phyloP scores from a whole-genome alignment of 2,329 filamentous ascomycete genomes.

The Chaetomium olivaceum region DNA sequence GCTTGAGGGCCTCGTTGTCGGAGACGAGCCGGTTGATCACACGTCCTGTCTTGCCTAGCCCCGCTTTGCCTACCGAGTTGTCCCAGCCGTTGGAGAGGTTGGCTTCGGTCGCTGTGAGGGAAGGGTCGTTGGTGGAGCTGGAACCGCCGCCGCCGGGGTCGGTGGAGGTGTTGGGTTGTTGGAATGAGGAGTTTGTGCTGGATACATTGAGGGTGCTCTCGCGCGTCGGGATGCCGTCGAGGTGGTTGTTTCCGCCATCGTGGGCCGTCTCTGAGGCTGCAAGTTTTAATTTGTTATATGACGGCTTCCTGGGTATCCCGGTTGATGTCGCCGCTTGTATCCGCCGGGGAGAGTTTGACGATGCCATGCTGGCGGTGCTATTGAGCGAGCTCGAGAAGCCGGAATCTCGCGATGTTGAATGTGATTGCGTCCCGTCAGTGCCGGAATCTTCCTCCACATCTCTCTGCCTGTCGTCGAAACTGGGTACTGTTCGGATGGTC shows the following conservation, averaged over 20 bases:
- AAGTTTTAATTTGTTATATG: conserved; percentile 43
- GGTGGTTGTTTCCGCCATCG: conserved; percentile 20
- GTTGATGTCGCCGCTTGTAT: conserved; percentile 35
- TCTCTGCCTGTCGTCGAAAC: conserved; percentile 48
- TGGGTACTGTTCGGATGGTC: conserved; percentile 60
- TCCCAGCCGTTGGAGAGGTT: conserved; percentile 48
- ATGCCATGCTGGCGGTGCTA: conserved; percentile 54
- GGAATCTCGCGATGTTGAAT: conserved; percentile 44
- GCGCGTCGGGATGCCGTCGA: conserved; percentile 34
- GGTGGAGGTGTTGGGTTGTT: conserved; percentile 16
- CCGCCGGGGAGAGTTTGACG: conserved; percentile 41
- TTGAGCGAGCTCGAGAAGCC: conserved; percentile 58
- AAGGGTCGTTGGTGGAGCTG: conserved; percentile 35
- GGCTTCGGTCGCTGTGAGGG: conserved; percentile 35
- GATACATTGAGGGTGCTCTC: conserved; percentile 31
- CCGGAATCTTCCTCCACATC: conserved; percentile 47
- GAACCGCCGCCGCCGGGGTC: conserved; percentile 23
- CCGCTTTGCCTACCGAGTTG: conserved; percentile 68
- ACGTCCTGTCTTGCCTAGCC: conserved; percentile 71
- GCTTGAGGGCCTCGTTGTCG: conserved; percentile 75
- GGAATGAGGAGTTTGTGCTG: conserved; percentile 7
- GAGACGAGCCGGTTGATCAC: conserved; percentile 81
- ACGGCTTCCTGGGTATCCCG: conserved; percentile 34
- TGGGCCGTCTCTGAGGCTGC: conserved; percentile 22
- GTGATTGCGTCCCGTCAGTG: conserved; percentile 41